Conservation (phyloP, 2,329 filamentous ascomycete genomes). For the Plectosphaerella sp. region DNA sequence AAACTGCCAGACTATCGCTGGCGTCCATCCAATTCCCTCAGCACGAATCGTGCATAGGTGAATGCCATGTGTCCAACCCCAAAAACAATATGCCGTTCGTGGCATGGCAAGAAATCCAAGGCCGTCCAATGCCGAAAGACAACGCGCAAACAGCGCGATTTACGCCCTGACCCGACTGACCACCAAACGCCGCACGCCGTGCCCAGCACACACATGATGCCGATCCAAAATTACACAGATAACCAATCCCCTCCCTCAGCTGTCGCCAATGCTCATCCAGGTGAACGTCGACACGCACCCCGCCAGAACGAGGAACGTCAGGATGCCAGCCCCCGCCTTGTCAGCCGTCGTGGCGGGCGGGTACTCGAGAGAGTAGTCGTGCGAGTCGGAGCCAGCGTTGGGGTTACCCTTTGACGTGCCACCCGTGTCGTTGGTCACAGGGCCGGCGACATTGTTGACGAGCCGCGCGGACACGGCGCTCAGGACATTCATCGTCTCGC, state of each 20-base stretch:
- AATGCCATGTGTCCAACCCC: too few species aligned
- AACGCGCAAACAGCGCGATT: too few species aligned
- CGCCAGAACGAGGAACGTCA: constrained; percentile 40
- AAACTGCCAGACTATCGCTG: too few species aligned
- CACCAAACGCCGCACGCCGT: too few species aligned
- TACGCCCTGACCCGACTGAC: too few species aligned
- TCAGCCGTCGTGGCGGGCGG: constrained; percentile 38
- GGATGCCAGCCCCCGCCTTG: constrained; percentile 41
- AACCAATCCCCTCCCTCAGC: background rate
- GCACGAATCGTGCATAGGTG: too few species aligned
- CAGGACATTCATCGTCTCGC: constrained; percentile 55
- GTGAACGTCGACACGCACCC: constrained; percentile 34
- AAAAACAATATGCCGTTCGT: too few species aligned
- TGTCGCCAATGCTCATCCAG: constrained; percentile 42
- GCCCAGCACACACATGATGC: background rate
- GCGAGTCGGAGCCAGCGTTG: constrained; percentile 33
- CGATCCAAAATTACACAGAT: background rate
- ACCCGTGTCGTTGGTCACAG: constrained; percentile 42
- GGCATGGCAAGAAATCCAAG: too few species aligned
- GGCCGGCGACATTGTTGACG: constrained; percentile 31
- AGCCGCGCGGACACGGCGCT: constrained; percentile 48
- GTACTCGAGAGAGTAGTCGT: constrained; percentile 13
- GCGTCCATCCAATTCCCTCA: too few species aligned
- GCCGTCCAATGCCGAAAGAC: too few species aligned
- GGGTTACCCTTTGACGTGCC: constrained; percentile 43